phyloP scores from a whole-genome alignment of 176 grass and related monocot genomes.

The Aegilops sharonensis region DNA sequence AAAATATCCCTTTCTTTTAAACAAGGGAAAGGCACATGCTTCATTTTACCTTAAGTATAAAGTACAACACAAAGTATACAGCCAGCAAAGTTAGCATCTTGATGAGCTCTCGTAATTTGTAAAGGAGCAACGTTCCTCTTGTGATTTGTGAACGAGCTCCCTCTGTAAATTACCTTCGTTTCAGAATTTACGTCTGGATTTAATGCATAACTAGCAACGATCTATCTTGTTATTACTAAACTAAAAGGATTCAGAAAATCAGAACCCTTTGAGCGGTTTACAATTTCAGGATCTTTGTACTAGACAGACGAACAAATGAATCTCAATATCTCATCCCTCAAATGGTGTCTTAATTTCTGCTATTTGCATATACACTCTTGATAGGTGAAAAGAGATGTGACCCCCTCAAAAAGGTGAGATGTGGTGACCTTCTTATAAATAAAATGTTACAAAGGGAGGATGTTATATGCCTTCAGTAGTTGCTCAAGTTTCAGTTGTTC shows the following conservation, averaged over 20 bases:
- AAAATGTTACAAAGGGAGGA: too few species aligned
- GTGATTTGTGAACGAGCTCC: background rate
- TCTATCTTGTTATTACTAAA: background rate
- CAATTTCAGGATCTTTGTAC: too few species aligned
- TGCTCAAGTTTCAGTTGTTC: background rate
- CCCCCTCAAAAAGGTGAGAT: too few species aligned
- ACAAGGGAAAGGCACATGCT: too few species aligned
- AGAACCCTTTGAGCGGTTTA: too few species aligned
- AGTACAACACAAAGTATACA: too few species aligned
- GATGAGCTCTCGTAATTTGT: background rate
- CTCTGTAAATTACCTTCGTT: background rate
- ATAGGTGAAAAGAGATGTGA: too few species aligned
- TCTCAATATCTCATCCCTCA: background rate
- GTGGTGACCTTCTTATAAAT: background rate
- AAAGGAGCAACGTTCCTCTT: background rate
- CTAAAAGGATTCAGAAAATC: too few species aligned
- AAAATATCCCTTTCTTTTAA: too few species aligned
- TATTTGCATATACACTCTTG: background rate
- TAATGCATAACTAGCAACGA: background rate
- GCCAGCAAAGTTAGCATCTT: background rate
- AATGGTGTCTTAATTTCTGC: background rate
- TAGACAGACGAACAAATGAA: background rate
- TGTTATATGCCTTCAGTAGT: background rate
- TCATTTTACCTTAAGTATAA: too few species aligned
- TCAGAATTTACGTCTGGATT: background rate